Percentiles rank a stretch among this genome's conserved stretches.
Conservation (phyloP, 768 basidiomycete species). For the Panaeolus papilionaceus region DNA sequence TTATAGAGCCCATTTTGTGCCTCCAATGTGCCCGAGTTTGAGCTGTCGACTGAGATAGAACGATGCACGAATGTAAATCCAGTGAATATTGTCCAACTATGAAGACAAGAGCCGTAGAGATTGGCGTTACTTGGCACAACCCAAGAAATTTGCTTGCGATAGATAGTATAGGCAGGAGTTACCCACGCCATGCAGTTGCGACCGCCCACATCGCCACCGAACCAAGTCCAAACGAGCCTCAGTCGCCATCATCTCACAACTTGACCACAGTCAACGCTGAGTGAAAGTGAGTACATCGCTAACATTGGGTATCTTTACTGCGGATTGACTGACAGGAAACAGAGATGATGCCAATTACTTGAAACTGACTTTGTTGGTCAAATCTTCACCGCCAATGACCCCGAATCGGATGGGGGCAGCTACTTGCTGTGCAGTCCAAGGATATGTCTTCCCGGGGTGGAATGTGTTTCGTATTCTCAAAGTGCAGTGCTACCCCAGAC, state of each 20-base stretch:
- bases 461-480: not conserved
- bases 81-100: not conserved
- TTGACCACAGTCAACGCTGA: not conserved
- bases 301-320: not conserved
- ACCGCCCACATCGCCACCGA: not conserved
- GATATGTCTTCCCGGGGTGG: not conserved
- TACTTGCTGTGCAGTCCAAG: not conserved
- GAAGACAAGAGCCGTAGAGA: not conserved
- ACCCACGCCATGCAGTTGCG: not conserved
- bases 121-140: not conserved
- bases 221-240: not conserved
- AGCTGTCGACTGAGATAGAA: not conserved
- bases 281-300: slow-evolving; percentile 1
- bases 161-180: not conserved
- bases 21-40: not conserved
- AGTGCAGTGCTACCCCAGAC: not conserved
- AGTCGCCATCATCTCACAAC: slow-evolving; percentile 4
- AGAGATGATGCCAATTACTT: not conserved
- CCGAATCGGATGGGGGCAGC: not conserved
- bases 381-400: not conserved
- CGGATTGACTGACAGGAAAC: not conserved
- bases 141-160: not conserved
- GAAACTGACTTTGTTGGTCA: not conserved
- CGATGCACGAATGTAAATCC: not conserved
- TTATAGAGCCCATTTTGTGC: not conserved